Evolutionary conservation across 176 grass and related monocot species (phyloP), one percentile per base, ranked within the genome.

Genomic region (Lolium perenne): DNA sequence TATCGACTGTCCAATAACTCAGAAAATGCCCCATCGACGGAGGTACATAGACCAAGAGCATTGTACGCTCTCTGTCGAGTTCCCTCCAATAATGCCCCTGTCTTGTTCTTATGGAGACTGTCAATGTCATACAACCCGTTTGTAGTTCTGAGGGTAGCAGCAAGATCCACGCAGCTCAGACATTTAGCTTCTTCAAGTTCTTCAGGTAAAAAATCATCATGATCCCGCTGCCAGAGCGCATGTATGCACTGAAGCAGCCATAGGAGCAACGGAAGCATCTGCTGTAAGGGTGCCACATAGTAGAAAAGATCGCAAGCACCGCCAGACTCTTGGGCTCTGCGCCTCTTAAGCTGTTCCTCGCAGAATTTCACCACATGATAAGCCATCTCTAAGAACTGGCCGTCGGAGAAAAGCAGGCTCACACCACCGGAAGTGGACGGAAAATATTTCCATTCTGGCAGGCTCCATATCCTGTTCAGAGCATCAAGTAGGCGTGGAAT

Each of bases 21-120:
- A 61, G 88, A 86, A 40, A 91, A 88, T 75, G 83, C n/a, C 18
- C 90, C 88, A 17, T 83, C 83, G 41, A 81, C 72, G 57, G 92
- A 91, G 38, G 92, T 65, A 8, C 88, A 94, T 15, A 89, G 66
- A 46, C 92, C 89, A 38, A 94, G 56, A 15, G 88, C 83, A 80
- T 94, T 91, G 56, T 94, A 91, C 88, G 74, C 86, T 77, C 88
- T 88, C 73, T 94, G 88, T 29, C 88, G 86, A 53, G 87, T 91
- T 43, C 79, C 88, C 73, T 94, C 90, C 64, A 94, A 80, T 78
- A 86, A 88, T 68, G 82, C 86, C 86, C 83, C 60, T 54, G 86
- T 83, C 48, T 88, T 40, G 55, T 88, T 84, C 74, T 88, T 86
- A 75, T 71, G 80, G 17, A 78, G 90, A 10, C n/a, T 80, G 65